These are phyloP conservation scores for Leptographium radiaticola DNA, from an alignment of 2,329 filamentous ascomycete species.

Conservation along the genomic window DNA sequence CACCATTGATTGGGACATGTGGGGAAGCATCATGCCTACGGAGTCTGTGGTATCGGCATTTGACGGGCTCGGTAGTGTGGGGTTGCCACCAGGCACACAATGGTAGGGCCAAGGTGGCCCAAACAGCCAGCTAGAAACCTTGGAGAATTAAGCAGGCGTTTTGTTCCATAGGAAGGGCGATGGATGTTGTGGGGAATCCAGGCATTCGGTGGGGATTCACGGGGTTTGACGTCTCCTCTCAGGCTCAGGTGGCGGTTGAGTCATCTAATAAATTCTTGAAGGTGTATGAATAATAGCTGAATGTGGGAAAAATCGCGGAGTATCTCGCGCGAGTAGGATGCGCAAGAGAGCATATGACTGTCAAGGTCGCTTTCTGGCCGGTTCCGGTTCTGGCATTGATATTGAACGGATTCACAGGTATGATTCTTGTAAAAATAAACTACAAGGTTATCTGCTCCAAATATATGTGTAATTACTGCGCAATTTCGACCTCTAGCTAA, in stretches of 20 bases:
- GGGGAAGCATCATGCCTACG: conserved; percentile 15
- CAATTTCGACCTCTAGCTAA: too few relatives aligned
- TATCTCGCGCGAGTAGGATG: background rate
- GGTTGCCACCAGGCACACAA: background rate
- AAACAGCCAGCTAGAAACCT: background rate
- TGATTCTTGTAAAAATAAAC: too few relatives aligned
- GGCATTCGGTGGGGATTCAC: background rate
- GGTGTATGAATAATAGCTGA: background rate
- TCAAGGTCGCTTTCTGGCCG: too few relatives aligned
- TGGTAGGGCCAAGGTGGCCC: background rate
- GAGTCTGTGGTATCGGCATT: conserved; percentile 7
- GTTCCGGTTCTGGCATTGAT: too few relatives aligned
- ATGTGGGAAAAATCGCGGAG: background rate
- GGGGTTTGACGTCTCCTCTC: background rate
- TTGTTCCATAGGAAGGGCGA: background rate
- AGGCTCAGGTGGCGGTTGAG: background rate
- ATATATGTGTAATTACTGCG: too few relatives aligned
- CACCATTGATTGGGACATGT: conserved; percentile 33
- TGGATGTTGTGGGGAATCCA: background rate
- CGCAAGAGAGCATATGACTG: too few relatives aligned
- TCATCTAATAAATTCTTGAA: background rate
- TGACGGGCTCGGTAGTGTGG: conserved; percentile 7
- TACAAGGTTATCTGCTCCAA: too few relatives aligned
- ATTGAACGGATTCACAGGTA: too few relatives aligned
- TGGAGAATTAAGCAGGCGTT: background rate